Evolutionary conservation across 1,284 basidiomycete genomes (phyloP).

Genomic region (Trichosporon asahii): DNA sequence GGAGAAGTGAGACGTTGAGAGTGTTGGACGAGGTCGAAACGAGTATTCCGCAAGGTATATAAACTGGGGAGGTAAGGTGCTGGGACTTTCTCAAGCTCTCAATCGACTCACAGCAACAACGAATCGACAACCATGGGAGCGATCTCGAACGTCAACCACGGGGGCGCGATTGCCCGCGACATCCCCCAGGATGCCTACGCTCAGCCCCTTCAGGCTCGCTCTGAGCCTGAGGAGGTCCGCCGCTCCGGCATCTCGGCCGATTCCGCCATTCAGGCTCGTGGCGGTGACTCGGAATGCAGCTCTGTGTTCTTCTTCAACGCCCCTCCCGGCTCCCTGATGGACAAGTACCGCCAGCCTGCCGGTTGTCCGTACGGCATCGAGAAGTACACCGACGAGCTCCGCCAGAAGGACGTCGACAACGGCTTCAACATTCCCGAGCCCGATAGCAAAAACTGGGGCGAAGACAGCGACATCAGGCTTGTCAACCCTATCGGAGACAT

Average conservation of each 20-base stretch:
- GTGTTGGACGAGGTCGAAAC: neutral
- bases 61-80: neutral
- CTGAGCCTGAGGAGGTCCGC: neutral
- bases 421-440: no score
- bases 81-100: neutral
- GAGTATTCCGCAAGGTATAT: neutral
- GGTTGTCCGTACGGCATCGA: neutral
- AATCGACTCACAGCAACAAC: neutral
- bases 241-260: neutral
- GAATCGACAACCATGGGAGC: neutral
- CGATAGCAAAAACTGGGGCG: neutral
- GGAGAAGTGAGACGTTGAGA: neutral
- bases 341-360: neutral
- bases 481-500: neutral
- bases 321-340: neutral
- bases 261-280: neutral
- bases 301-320: no score
- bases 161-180: neutral
- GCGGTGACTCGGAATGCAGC: no score
- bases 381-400: no score
- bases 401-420: no score
- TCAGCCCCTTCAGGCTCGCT: neutral
- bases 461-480: neutral
- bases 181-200: neutral
- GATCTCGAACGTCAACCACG: neutral